phyloP scores from a whole-genome alignment of 495 filamentous ascomycete species.

The Daldinia vernicosa region DNA sequence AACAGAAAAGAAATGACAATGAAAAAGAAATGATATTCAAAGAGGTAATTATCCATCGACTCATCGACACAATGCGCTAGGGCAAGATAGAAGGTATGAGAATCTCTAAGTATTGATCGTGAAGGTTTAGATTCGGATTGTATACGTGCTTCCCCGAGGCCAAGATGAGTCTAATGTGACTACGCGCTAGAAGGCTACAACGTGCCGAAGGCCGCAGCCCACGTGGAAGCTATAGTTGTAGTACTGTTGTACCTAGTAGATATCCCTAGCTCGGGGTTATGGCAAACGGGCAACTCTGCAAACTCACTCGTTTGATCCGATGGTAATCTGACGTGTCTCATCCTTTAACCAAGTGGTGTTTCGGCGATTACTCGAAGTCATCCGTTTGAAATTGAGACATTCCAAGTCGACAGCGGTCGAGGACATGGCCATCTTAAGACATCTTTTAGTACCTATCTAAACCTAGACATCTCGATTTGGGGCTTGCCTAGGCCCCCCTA shows the following conservation, averaged over 20 bases:
- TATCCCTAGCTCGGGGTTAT: background rate
- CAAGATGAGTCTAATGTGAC: slow-evolving; percentile 17
- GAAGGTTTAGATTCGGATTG: background rate
- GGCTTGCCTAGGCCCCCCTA: background rate
- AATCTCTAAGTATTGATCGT: too few species aligned
- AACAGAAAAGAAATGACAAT: too few species aligned
- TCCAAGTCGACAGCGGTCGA: background rate
- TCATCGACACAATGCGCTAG: too few species aligned
- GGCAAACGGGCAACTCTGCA: background rate
- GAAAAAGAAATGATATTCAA: too few species aligned
- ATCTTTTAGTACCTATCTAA: too few species aligned
- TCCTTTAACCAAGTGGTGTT: background rate
- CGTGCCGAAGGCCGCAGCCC: slow-evolving; percentile 17
- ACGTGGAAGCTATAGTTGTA: slow-evolving; percentile 14
- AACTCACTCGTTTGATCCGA: background rate
- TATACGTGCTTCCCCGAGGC: background rate
- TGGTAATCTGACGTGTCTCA: background rate
- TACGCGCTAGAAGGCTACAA: slow-evolving; percentile 12
- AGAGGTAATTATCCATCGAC: too few species aligned
- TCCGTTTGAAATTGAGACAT: slow-evolving; percentile 4
- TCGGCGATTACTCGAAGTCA: background rate
- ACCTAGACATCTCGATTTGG: slow-evolving; percentile 21
- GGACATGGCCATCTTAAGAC: slow-evolving; percentile 4
- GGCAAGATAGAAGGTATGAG: too few species aligned
- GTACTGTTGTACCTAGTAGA: too few species aligned